phyloP scores from a whole-genome alignment of 1,139 yeast species.

The Candida sanyaensis region DNA sequence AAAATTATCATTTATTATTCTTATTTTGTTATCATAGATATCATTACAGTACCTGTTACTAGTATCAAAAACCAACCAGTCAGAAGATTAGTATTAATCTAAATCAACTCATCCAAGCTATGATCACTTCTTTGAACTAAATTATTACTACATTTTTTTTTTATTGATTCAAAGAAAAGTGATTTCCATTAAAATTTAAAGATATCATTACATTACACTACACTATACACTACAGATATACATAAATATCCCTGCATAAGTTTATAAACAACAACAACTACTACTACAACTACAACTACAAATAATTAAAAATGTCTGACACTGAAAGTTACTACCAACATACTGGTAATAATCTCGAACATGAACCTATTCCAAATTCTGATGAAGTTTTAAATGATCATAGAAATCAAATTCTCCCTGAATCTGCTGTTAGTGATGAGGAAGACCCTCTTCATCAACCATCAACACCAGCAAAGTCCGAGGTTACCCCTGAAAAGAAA shows the following conservation, averaged over 20 bases:
- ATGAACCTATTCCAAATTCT: conserved; percentile 32
- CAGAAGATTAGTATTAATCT: background rate
- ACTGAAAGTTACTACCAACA: conserved; percentile 44
- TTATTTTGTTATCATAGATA: no score
- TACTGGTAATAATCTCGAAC: conserved; percentile 23
- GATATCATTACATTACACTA: background rate
- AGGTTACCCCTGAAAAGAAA: background rate
- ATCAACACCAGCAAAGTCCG: conserved; percentile 2
- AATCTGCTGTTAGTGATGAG: conserved; percentile 20
- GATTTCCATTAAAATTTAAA: background rate
- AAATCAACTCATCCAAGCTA: conserved; percentile 5
- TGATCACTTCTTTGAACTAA: conserved; percentile 5
- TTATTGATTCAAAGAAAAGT: background rate
- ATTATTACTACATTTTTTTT: background rate
- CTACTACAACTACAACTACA: background rate
- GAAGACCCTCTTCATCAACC: conserved; percentile 5
- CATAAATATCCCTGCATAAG: background rate
- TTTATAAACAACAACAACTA: background rate
- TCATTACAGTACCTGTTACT: background rate
- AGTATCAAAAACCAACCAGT: background rate
- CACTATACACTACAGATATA: background rate
- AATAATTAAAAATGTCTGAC: conserved; percentile 40
- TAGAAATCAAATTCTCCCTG: conserved; percentile 43
- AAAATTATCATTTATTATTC: no score
- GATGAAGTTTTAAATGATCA: conserved; percentile 59